Evolutionary conservation across 768 basidiomycete species (phyloP).

Genomic region (Pleurotus tuber-regium): DNA sequence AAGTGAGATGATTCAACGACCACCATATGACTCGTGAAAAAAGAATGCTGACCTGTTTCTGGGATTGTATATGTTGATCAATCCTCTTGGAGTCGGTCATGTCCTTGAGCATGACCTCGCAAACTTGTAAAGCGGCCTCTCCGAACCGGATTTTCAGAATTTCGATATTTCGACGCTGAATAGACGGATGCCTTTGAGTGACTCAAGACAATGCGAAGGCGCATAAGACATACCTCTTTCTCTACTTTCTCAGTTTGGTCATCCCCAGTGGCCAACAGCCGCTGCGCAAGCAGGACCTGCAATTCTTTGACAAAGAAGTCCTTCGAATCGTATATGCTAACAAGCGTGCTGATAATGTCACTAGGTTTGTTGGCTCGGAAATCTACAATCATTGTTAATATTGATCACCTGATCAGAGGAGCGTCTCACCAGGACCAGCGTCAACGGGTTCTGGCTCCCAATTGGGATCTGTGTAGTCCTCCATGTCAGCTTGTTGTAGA

Average conservation of each 20-base stretch:
- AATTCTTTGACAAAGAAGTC: constrained; percentile 96
- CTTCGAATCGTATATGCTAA: constrained; percentile 96
- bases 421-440: constrained; percentile 79
- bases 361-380: constrained; percentile 90
- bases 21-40: no score
- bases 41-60: constrained; percentile 53
- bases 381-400: constrained; percentile 46
- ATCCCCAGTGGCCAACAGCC: constrained; percentile 76
- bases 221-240: constrained; percentile 42
- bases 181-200: background rate
- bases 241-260: constrained; percentile 82
- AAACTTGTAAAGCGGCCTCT: constrained; percentile 87
- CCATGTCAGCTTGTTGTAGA: constrained; percentile 69
- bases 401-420: background rate
- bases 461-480: constrained; percentile 87
- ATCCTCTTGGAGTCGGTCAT: constrained; percentile 93
- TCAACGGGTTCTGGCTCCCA: constrained; percentile 98
- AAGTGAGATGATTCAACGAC: background rate
- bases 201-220: background rate
- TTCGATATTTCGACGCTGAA: constrained; percentile 86
- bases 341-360: constrained; percentile 93
- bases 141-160: constrained; percentile 96
- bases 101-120: constrained; percentile 98
- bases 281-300: constrained; percentile 86
- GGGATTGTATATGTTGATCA: constrained; percentile 83